Conservation (phyloP, 108 stramenopile genomes). For the Nitzschia sp. region DNA sequence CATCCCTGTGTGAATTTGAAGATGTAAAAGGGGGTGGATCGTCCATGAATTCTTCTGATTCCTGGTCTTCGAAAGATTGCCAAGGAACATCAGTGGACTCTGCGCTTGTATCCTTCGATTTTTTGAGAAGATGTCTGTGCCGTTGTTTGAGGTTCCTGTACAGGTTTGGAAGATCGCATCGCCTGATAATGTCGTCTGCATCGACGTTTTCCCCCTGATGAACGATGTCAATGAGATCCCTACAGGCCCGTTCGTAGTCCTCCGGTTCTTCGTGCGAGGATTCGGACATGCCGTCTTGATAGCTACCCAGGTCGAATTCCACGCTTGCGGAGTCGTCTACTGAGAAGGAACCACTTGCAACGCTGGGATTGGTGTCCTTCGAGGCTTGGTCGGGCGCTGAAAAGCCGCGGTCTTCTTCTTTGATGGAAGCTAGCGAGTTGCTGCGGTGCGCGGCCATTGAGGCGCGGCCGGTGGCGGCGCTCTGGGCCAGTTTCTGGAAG, state of each 20-base stretch:
- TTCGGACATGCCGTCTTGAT: neutral
- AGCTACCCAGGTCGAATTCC: slow-evolving; percentile 30
- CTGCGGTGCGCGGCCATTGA: neutral
- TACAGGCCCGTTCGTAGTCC: slow-evolving; percentile 27
- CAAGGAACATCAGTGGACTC: neutral
- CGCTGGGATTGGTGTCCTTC: neutral
- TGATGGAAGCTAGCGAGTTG: slow-evolving; percentile 2
- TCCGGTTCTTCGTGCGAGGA: slow-evolving; percentile 12
- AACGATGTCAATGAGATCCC: slow-evolving; percentile 18
- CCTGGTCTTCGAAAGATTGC: neutral
- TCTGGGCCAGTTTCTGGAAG: slow-evolving; percentile 4
- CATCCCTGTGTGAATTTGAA: neutral
- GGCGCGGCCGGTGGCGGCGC: neutral
- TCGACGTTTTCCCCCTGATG: slow-evolving; percentile 2
- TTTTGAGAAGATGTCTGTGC: slow-evolving; percentile 7
- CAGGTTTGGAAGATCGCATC: slow-evolving; percentile 26
- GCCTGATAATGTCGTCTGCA: slow-evolving; percentile 22
- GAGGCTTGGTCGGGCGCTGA: neutral
- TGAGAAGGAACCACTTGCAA: slow-evolving; percentile 6
- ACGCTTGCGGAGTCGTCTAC: slow-evolving; percentile 17
- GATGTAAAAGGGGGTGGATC: neutral
- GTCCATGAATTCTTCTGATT: neutral
- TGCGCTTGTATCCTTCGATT: neutral
- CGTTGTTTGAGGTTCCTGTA: slow-evolving; percentile 33
- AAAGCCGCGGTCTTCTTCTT: slow-evolving; percentile 2